phyloP scores from a whole-genome alignment of 192 early-diverging fungal species.

The Paraglomus occultum region DNA sequence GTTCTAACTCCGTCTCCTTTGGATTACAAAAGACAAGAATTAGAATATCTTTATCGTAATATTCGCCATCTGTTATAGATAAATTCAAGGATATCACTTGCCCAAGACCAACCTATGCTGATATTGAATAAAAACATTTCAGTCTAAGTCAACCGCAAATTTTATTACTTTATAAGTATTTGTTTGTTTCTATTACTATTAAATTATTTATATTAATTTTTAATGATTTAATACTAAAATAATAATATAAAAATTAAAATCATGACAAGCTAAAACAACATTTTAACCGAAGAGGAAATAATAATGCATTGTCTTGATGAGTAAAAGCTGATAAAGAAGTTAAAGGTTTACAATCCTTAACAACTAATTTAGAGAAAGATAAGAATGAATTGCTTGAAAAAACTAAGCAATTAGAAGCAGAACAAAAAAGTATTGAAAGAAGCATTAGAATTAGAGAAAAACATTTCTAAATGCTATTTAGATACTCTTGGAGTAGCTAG shows the following conservation, averaged over 20 bases:
- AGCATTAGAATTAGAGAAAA: slow-evolving; percentile 11
- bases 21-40: neutral
- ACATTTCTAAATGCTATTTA: too few species aligned
- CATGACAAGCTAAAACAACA: neutral
- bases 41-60: slow-evolving; percentile 9
- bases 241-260: neutral
- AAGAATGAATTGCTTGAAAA: slow-evolving; percentile 6
- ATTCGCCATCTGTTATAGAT: slow-evolving; percentile 1
- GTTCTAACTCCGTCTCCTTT: neutral
- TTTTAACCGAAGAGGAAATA: slow-evolving; percentile 22
- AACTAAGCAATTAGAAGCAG: slow-evolving; percentile 3
- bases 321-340: slow-evolving; percentile 10
- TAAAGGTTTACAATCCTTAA: slow-evolving; percentile 3
- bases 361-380: slow-evolving; percentile 2
- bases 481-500: too few species aligned
- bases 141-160: slow-evolving; percentile 5
- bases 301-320: neutral
- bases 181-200: neutral
- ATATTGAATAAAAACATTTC: slow-evolving; percentile 13
- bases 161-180: neutral
- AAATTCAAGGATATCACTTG: slow-evolving; percentile 15
- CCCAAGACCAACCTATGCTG: slow-evolving; percentile 8
- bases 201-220: neutral
- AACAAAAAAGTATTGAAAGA: neutral
- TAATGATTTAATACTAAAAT: slow-evolving; percentile 13